These are phyloP conservation scores for Biancaea sappan DNA, from an alignment of 306 rosid genomes.

Conservation along the genomic window DNA sequence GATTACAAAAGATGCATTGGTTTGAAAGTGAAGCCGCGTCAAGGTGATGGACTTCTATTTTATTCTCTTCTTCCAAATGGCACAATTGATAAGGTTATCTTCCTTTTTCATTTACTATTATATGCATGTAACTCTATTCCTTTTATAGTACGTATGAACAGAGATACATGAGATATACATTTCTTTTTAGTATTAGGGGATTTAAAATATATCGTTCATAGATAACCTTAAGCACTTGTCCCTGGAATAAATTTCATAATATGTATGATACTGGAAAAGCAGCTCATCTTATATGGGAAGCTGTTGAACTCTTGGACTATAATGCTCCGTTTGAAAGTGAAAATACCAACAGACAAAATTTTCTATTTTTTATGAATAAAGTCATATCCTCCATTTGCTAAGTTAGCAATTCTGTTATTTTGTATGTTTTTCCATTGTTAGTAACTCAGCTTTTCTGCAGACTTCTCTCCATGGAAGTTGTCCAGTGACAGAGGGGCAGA, in stretches of 20 bases:
- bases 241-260: background rate
- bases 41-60: slow-evolving; percentile 69
- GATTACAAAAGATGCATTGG: slow-evolving; percentile 63
- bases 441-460: slow-evolving; percentile 42
- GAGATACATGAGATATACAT: background rate
- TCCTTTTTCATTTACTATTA: background rate
- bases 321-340: background rate
- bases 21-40: slow-evolving; percentile 65
- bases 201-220: background rate
- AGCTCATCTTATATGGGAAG: background rate
- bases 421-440: background rate
- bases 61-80: slow-evolving; percentile 63
- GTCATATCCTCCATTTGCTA: background rate
- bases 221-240: background rate
- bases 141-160: background rate
- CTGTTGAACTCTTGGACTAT: background rate
- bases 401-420: background rate
- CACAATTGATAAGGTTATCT: slow-evolving; percentile 55
- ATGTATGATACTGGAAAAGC: background rate
- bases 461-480: slow-evolving; percentile 75
- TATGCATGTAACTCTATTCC: background rate
- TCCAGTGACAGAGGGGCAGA: slow-evolving; percentile 67
- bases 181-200: background rate
- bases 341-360: too few relatives aligned
- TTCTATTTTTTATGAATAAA: too few relatives aligned